Evolutionary conservation across 129 eudicot species (phyloP), one percentile per base, ranked within the genome.

Genomic region (Cynara cardunculus): DNA sequence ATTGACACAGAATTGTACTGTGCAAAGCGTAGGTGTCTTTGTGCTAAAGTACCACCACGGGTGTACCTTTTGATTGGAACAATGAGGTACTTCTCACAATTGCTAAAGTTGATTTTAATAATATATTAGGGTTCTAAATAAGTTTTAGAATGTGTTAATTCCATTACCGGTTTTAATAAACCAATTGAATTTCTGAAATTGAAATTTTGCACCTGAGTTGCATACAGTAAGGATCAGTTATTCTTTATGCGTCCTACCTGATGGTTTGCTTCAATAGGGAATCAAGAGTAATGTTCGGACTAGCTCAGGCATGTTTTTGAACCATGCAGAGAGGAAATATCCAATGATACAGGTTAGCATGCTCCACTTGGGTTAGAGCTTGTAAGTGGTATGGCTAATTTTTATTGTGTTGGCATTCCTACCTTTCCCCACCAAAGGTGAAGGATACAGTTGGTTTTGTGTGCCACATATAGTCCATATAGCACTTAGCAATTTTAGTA

Each of bases 271-370:
- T 69, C 25, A 79, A 22, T 84, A 95, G 99, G 99, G 99, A 83
- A 85, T 95, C 65, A 86, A 85, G 86, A 95, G 99, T 87, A 86
- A 90, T 1, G 99, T 92, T 27, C 88, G 99, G 82, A 95, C 99
- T 77, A 95, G 99, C 87, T 95, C 99, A 24, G 99, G 99, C 80
- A 95, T 95, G 99, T 95, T 95, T 88, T 75, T 95, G 82, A 85
- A 79, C 72, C 82, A 82, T 83, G 87, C 87, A 73, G 97, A 95
- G 83, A 86, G 88, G 76, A 90, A 92, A 61, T 83, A 95, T 83
- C 96, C 96, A 37, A 83, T 92, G 90, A 86, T 95, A 84, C 86
- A 89, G 92, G 99, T 95, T 81, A 64, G 86, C 80, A 61, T 75
- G 66, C 72, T 69, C 11, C 28, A 31, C 24, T 73, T 13, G 62